Evolutionary conservation across 345 rosid species (phyloP).

Genomic region (Linum lewisii): DNA sequence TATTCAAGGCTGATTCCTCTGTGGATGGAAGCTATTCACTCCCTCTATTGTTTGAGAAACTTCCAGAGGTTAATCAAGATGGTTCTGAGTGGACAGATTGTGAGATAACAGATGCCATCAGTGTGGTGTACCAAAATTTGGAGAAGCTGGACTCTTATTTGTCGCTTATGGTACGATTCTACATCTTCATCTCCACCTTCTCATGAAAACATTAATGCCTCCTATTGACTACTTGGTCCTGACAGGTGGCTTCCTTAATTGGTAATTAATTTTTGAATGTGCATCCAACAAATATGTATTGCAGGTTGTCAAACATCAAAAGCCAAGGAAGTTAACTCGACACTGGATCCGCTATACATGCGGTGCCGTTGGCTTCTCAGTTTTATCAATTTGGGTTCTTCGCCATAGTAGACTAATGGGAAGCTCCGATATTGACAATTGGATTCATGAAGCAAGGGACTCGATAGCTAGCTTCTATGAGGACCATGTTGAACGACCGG

Average conservation of each 20-base stretch:
- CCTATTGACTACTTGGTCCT: neutral
- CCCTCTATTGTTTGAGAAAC: constrained; percentile 53
- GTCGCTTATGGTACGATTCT: constrained; percentile 44
- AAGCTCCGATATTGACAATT: constrained; percentile 80
- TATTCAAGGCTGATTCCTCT: constrained; percentile 62
- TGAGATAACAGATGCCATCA: constrained; percentile 61
- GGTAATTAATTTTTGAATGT: constrained; percentile 1
- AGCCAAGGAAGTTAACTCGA: constrained; percentile 55
- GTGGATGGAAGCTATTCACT: constrained; percentile 49
- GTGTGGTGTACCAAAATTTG: constrained; percentile 53
- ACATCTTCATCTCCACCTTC: constrained; percentile 1
- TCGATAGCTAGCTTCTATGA: constrained; percentile 57
- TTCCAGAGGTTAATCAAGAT: constrained; percentile 52
- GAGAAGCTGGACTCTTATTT: constrained; percentile 55
- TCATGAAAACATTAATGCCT: neutral
- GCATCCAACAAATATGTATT: constrained; percentile 2
- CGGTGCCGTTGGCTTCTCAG: constrained; percentile 74
- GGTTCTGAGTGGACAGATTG: constrained; percentile 68
- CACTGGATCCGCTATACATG: constrained; percentile 74
- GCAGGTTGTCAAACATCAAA: constrained; percentile 70
- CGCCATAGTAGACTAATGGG: constrained; percentile 87
- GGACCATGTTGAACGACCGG: constrained; percentile 96
- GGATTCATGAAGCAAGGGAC: constrained; percentile 74
- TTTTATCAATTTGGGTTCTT: constrained; percentile 71
- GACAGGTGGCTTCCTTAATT: neutral